A percentile compares a stretch with the other conserved stretches of the same genome.
phyloP scores from a whole-genome alignment of 306 rosid species.

The Calophaca sinica region DNA sequence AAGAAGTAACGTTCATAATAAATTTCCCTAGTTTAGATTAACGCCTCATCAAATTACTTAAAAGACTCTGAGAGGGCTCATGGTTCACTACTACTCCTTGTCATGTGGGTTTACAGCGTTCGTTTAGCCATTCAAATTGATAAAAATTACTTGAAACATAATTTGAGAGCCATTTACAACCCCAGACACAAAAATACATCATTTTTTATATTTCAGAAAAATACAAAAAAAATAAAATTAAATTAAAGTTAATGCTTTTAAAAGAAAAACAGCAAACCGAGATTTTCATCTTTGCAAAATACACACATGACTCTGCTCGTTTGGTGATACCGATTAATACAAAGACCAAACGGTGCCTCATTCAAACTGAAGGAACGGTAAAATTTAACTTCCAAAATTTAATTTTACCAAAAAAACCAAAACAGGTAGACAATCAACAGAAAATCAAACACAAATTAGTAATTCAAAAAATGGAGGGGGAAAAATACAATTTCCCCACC shows the following conservation, averaged over 20 bases:
- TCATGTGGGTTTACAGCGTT: neutral
- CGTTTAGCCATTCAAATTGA: neutral
- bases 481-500: neutral
- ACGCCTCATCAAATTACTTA: neutral
- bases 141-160: neutral
- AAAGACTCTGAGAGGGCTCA: too few species aligned
- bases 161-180: neutral
- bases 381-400: neutral
- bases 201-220: neutral
- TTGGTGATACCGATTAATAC: neutral
- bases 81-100: too few species aligned
- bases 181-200: neutral
- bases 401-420: conserved; percentile 6
- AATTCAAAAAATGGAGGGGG: neutral
- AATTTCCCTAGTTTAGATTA: neutral
- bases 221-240: neutral
- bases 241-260: neutral
- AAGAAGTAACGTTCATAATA: neutral
- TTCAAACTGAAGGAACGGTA: neutral
- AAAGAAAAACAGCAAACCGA: neutral
- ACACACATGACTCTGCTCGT: neutral
- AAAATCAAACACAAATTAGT: neutral
- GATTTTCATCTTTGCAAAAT: neutral
- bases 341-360: neutral
- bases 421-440: neutral